Percentiles rank a stretch among this genome's conserved stretches.
These are phyloP conservation scores for Cystobasidium pallidum DNA, from an alignment of 1,284 basidiomycete species.

Conservation along the genomic window DNA sequence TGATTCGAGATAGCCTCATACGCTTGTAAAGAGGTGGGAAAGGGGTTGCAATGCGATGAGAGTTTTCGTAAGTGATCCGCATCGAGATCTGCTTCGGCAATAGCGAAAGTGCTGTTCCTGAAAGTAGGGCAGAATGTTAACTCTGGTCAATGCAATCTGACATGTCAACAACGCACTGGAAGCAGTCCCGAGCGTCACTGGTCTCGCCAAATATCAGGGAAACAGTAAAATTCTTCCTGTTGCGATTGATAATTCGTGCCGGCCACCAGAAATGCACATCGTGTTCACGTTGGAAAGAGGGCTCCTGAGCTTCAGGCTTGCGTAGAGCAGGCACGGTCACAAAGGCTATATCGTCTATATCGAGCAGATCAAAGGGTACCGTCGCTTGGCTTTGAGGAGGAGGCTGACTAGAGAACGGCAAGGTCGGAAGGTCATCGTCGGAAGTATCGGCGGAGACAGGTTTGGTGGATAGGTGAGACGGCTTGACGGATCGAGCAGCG, in stretches of 20 bases:
- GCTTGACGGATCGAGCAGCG: not conserved
- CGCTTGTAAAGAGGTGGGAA: conserved; percentile 1
- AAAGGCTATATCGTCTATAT: conserved; percentile 17
- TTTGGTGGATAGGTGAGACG: not conserved
- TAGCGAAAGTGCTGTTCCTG: not conserved
- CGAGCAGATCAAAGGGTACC: conserved; percentile 1
- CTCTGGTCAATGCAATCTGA: not conserved
- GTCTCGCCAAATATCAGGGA: not conserved
- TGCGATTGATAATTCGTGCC: conserved; percentile 23
- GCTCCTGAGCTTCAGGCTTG: not conserved
- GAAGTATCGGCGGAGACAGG: not conserved
- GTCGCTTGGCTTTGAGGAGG: not conserved
- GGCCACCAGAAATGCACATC: conserved; percentile 34
- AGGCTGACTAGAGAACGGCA: conserved; percentile 8
- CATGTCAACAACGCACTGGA: not conserved
- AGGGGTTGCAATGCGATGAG: not conserved
- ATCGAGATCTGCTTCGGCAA: conserved; percentile 3
- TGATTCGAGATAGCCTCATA: not conserved
- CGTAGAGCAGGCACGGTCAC: conserved; percentile 6
- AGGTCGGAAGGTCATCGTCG: conserved; percentile 17
- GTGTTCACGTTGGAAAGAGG: not conserved
- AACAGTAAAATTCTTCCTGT: conserved; percentile 25
- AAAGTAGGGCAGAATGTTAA: not conserved
- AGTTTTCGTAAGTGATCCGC: conserved; percentile 15
- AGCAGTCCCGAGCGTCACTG: not conserved